These are phyloP conservation scores for Clarireedia homoeocarpa DNA, from an alignment of 2,329 filamentous ascomycete species.

Conservation along the genomic window DNA sequence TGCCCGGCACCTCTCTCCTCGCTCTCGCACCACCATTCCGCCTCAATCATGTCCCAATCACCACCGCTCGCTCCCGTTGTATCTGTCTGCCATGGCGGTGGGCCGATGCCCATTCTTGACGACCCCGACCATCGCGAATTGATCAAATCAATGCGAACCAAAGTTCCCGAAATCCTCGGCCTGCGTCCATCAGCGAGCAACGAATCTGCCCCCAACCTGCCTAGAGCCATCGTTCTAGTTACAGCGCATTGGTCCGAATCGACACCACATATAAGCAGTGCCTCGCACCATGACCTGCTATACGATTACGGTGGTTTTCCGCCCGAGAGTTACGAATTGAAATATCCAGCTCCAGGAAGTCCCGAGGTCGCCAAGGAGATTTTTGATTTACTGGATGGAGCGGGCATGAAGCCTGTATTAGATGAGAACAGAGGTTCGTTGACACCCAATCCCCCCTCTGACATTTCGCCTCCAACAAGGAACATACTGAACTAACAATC, in stretches of 20 bases:
- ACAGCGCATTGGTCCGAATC: conserved; percentile 66
- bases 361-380: conserved; percentile 45
- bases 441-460: neutral
- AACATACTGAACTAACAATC: neutral
- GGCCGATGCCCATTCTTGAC: conserved; percentile 50
- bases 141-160: conserved; percentile 42
- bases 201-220: conserved; percentile 25
- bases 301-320: conserved; percentile 57
- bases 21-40: neutral
- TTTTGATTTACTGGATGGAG: conserved; percentile 35
- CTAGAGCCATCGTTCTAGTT: conserved; percentile 66
- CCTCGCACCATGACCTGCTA: conserved; percentile 37
- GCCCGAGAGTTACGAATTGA: conserved; percentile 44
- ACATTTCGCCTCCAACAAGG: neutral
- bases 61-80: conserved; percentile 13
- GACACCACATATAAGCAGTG: conserved; percentile 47
- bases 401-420: conserved; percentile 32
- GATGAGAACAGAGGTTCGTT: conserved; percentile 19
- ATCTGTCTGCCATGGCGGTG: conserved; percentile 26
- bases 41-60: neutral
- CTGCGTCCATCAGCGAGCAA: conserved; percentile 38
- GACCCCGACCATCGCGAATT: conserved; percentile 46
- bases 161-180: conserved; percentile 47
- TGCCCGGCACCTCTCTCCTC: neutral
- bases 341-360: conserved; percentile 48